Percentiles rank a stretch among this genome's conserved stretches.
These are phyloP conservation scores for Gossypium arboreum DNA, from an alignment of 345 rosid genomes.

Conservation along the genomic window DNA sequence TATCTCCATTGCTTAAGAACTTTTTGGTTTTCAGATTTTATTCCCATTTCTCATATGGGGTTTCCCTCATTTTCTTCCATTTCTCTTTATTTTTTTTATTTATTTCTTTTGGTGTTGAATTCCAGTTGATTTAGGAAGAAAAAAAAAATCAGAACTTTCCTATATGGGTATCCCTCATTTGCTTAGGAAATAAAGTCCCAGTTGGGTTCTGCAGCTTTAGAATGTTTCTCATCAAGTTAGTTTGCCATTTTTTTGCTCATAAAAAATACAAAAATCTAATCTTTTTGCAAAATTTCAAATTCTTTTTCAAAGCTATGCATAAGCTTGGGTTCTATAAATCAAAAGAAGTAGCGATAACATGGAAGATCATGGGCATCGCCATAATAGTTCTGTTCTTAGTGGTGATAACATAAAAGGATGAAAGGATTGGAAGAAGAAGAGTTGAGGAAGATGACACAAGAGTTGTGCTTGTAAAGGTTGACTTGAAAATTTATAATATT, in stretches of 20 bases:
- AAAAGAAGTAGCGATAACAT: constrained; percentile 47
- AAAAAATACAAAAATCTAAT: not conserved
- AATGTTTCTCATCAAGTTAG: not conserved
- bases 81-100: not conserved
- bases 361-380: constrained; percentile 63
- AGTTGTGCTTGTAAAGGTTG: too few relatives aligned
- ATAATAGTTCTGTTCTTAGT: constrained; percentile 63
- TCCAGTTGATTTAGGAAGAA: not conserved
- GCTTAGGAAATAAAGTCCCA: constrained; percentile 2
- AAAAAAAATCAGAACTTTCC: not conserved
- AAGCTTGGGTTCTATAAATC: constrained; percentile 29
- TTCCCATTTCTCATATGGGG: not conserved
- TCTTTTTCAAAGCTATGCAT: constrained; percentile 32
- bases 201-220: constrained; percentile 6
- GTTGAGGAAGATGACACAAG: too few relatives aligned
- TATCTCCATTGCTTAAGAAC: not conserved
- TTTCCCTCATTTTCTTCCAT: not conserved
- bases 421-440: too few relatives aligned
- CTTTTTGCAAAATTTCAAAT: not conserved
- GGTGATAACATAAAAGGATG: constrained; percentile 14
- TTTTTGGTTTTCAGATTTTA: not conserved
- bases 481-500: not conserved
- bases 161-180: not conserved
- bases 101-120: not conserved
- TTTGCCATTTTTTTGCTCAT: too few relatives aligned